Conservation (phyloP, 495 filamentous ascomycete species). For the Penicillium ochrochloron region DNA sequence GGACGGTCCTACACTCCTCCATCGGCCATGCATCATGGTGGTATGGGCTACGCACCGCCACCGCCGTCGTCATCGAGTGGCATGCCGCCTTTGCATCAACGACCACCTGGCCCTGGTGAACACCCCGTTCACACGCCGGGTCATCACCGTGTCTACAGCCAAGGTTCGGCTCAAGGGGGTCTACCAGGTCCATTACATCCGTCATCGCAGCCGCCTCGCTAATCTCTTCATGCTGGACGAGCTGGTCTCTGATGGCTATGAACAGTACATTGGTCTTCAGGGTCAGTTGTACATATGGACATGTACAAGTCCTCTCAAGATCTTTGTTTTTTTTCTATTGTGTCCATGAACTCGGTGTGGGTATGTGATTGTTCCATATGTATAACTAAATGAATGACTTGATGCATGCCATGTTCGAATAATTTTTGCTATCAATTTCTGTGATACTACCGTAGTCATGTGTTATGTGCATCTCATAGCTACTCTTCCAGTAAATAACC, state of each 20-base stretch:
- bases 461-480: neutral
- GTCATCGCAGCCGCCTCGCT: conserved; percentile 41
- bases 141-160: conserved; percentile 52
- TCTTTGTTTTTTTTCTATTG: conserved; percentile 3
- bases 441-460: neutral
- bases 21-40: conserved; percentile 37
- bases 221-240: conserved; percentile 11
- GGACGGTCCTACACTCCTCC: conserved; percentile 51
- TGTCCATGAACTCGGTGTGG: conserved; percentile 12
- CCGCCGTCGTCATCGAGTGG: conserved; percentile 33
- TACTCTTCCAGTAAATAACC: neutral
- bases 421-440: neutral
- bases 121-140: conserved; percentile 32
- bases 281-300: conserved; percentile 20
- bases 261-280: conserved; percentile 2
- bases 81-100: conserved; percentile 40
- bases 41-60: conserved; percentile 41
- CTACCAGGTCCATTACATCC: conserved; percentile 36
- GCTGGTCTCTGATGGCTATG: conserved; percentile 8
- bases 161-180: conserved; percentile 39
- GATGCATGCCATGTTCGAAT: conserved; percentile 21
- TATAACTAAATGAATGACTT: conserved; percentile 35
- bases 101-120: conserved; percentile 36
- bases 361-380: conserved; percentile 23
- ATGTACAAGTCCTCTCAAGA: neutral